Evolutionary conservation across 164 flowering plant genomes (phyloP).

Genomic region (Aristolochia contorta): DNA sequence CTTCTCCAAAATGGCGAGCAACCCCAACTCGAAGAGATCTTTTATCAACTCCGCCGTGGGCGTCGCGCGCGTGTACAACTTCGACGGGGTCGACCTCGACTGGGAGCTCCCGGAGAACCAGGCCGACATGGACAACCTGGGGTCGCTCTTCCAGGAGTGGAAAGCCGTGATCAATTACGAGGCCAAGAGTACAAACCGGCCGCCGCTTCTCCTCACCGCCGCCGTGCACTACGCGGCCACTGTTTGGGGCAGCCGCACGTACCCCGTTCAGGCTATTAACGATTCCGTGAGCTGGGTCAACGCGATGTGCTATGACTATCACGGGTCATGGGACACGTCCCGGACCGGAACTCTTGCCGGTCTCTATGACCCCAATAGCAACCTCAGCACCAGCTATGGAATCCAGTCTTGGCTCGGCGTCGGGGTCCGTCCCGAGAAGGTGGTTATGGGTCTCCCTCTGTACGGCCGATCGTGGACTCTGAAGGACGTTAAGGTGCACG

Average conservation of each 20-base stretch:
- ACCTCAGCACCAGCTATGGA: conserved; percentile 22
- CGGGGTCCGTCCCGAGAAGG: conserved; percentile 15
- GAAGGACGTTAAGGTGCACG: conserved; percentile 16
- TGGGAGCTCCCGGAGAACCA: conserved; percentile 23
- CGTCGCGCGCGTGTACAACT: conserved; percentile 18
- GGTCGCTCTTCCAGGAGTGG: conserved; percentile 21
- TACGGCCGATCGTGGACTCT: conserved; percentile 28
- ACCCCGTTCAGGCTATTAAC: conserved; percentile 8
- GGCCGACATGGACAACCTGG: conserved; percentile 25
- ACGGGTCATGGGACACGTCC: conserved; percentile 16
- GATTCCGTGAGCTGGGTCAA: conserved; percentile 13
- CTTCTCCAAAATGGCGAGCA: conserved; percentile 20
- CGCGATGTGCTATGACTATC: conserved; percentile 20
- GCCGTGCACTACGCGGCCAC: conserved; percentile 19
- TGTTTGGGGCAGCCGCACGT: not conserved
- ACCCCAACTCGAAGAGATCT: conserved; percentile 5
- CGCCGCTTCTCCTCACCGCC: conserved; percentile 19
- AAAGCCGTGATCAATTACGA: conserved; percentile 10
- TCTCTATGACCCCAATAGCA: conserved; percentile 22
- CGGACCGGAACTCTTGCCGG: conserved; percentile 24
- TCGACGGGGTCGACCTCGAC: conserved; percentile 30
- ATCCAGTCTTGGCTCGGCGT: conserved; percentile 18
- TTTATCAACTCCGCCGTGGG: conserved; percentile 21
- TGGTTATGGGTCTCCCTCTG: conserved; percentile 24
- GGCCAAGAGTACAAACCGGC: conserved; percentile 1